Evolutionary conservation across 768 basidiomycete species (phyloP).

Genomic region (Podaxis sp.): DNA sequence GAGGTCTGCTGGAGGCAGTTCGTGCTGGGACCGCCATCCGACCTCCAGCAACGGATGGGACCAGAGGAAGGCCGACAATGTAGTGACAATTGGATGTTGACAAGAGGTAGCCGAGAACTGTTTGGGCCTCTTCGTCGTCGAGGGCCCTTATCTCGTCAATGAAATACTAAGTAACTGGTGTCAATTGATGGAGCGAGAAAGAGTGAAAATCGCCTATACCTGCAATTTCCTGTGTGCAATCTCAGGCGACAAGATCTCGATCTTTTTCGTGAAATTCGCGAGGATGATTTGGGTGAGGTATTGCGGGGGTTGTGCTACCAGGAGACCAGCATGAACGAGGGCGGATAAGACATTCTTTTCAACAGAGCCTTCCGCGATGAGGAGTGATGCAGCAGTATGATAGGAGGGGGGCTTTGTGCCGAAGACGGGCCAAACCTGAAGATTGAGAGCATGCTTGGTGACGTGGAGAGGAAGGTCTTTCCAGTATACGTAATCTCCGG

Average conservation of each 20-base stretch:
- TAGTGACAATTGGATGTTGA: constrained; percentile 28
- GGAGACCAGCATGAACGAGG: constrained; percentile 31
- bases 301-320: constrained; percentile 33
- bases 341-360: constrained; percentile 22
- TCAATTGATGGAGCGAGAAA: not conserved
- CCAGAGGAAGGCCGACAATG: constrained; percentile 35
- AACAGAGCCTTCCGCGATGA: constrained; percentile 25
- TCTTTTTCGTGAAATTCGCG: not conserved
- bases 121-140: constrained; percentile 6
- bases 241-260: constrained; percentile 1
- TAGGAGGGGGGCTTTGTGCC: constrained; percentile 2
- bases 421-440: constrained; percentile 37
- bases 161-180: not conserved
- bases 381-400: constrained; percentile 10
- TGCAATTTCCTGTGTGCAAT: not conserved
- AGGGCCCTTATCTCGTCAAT: not conserved
- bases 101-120: constrained; percentile 34
- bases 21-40: constrained; percentile 21
- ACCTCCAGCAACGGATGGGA: constrained; percentile 27
- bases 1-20: not conserved
- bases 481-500: constrained; percentile 42
- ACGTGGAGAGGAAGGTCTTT: constrained; percentile 29
- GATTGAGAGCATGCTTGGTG: constrained; percentile 23
- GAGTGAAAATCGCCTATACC: not conserved
- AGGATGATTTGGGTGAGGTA: constrained; percentile 31